phyloP scores from a whole-genome alignment of 1,284 basidiomycete species.

The Ceratobasidium sp. region DNA sequence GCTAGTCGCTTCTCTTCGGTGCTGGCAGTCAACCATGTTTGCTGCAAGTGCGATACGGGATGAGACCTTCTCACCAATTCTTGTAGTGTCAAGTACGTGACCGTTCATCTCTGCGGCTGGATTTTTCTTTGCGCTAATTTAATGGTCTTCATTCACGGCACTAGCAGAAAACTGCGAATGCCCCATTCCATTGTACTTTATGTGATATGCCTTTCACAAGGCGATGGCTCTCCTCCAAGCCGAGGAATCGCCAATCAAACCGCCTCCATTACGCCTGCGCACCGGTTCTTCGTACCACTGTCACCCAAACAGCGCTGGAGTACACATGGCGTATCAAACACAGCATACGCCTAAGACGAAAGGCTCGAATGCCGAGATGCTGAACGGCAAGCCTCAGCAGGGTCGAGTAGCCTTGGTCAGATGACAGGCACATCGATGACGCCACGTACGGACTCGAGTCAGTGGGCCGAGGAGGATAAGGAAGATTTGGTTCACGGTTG shows the following conservation, averaged over 20 bases:
- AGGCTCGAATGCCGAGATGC: constrained; percentile 39
- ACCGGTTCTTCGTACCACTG: not conserved
- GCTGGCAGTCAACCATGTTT: constrained; percentile 11
- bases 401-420: constrained; percentile 32
- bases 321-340: constrained; percentile 14
- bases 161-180: constrained; percentile 40
- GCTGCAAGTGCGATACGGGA: constrained; percentile 33
- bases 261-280: constrained; percentile 6
- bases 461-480: constrained; percentile 36
- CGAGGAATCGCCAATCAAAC: constrained; percentile 37
- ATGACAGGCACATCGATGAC: constrained; percentile 2
- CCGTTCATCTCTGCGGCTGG: not conserved
- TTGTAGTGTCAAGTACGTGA: constrained; percentile 1
- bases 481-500: constrained; percentile 20
- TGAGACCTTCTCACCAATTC: constrained; percentile 9
- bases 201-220: constrained; percentile 13
- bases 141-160: not conserved
- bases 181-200: not conserved
- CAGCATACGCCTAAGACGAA: constrained; percentile 30
- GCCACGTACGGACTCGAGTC: constrained; percentile 3
- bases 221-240: constrained; percentile 42
- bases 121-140: not conserved
- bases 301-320: constrained; percentile 29
- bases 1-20: not conserved
- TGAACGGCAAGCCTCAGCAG: constrained; percentile 36